Conservation (phyloP, 2,329 filamentous ascomycete genomes). For the Diaporthe sp. region DNA sequence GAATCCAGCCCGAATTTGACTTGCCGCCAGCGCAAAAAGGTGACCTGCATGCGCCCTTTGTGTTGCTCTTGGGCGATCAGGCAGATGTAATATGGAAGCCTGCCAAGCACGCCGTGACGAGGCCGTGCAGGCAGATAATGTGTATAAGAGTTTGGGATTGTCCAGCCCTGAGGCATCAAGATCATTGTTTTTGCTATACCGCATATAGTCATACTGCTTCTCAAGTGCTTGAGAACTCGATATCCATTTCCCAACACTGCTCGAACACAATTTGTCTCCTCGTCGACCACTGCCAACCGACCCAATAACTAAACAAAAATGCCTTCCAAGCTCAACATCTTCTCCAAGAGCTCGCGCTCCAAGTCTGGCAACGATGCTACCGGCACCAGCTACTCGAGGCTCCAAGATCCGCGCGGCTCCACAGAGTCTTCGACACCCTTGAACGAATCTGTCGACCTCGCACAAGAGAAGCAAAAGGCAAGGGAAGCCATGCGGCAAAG, state of each 20-base stretch:
- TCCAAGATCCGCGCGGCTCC: conserved; percentile 20
- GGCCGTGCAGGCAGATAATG: not conserved
- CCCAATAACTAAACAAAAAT: not conserved
- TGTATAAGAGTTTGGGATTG: not conserved
- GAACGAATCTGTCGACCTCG: conserved; percentile 2
- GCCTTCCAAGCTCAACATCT: conserved; percentile 30
- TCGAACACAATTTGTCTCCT: not conserved
- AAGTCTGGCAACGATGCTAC: not conserved
- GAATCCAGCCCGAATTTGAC: not conserved
- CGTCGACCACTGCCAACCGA: not conserved
- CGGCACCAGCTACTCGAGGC: not conserved
- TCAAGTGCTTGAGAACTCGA: not conserved
- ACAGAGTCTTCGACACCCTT: conserved; percentile 15
- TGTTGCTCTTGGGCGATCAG: not conserved
- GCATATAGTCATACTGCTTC: not conserved
- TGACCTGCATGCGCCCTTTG: not conserved
- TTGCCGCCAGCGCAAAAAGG: not conserved
- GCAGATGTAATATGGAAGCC: not conserved
- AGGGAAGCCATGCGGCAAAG: conserved; percentile 25
- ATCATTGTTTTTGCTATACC: not conserved
- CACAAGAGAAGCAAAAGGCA: conserved; percentile 25
- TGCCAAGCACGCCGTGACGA: conserved; percentile 13
- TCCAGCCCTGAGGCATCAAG: conserved; percentile 14
- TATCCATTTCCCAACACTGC: too few species aligned
- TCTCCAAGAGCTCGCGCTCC: conserved; percentile 27